Evolutionary conservation across 345 rosid genomes (phyloP), one percentile per base, ranked within the genome.

Genomic region (Bruguiera parviflora): DNA sequence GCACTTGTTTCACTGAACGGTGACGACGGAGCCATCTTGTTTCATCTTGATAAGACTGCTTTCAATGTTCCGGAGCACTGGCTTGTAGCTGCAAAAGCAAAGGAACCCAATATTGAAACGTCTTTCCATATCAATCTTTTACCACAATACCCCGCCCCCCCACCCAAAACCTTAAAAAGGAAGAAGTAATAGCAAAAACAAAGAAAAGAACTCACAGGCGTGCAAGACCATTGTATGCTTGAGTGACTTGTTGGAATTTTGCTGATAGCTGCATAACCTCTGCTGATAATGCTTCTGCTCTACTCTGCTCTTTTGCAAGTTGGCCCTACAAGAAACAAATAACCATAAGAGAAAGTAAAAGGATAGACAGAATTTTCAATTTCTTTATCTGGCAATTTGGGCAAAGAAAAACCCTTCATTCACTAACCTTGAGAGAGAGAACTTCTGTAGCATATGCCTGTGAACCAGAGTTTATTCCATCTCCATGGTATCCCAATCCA

Each of bases 221-320:
- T 22, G 87, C 64, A 33, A 94, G 95, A 60, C 87, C 79, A 73
- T 80, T 88, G 71, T 86, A 91, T 66, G 96, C 90, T 76, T 89
- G 96, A 29, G 92, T 84, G 59, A 88, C 81, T 76, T 84, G 91
- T 71, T 88, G 97, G 72, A 89, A 92, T 74, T 81, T 84, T 2
- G 85, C 89, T 46, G 96, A 88, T 24, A 92, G 86, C 81, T 85
- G 92, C 80, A 92, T 80, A 53, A 95, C 87, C 85, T 95, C 93
- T 1, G 96, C 90, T 3, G 97, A 86, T 33, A 95, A 77, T 8
- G 88, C 77, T 73, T 92, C 99, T 0, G 96, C 96, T 85, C 84
- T 83, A 82, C 89, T 87, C 80, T 88, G 96, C 82, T 88, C 93
- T 78, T 84, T 89, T 24, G 79, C 90, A 64, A 95, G 89, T 76